Evolutionary conservation across 768 basidiomycete species (phyloP).

Genomic region (Saitozyma sp.): DNA sequence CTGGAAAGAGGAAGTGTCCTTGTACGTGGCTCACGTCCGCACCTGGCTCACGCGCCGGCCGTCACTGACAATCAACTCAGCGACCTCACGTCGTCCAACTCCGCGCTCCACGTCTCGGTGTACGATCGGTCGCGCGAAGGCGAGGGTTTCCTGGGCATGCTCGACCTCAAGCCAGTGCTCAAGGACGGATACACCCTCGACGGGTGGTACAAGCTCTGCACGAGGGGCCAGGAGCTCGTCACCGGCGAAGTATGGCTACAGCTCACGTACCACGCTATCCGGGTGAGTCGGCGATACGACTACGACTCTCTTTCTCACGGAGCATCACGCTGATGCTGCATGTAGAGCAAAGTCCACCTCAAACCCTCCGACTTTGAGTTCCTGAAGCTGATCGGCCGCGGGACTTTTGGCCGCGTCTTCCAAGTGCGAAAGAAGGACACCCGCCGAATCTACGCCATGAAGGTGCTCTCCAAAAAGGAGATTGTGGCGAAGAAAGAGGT

Average conservation of each 20-base stretch:
- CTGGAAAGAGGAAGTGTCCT: slow-evolving; percentile 98
- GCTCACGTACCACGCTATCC: slow-evolving; percentile 86
- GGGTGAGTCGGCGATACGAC: slow-evolving; percentile 60
- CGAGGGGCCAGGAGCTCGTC: slow-evolving; percentile 63
- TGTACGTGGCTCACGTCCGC: slow-evolving; percentile 66
- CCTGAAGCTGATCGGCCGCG: slow-evolving; percentile 95
- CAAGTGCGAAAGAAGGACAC: slow-evolving; percentile 98
- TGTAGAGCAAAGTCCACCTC: slow-evolving; percentile 76
- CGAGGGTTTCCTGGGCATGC: slow-evolving; percentile 83
- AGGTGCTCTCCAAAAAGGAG: slow-evolving; percentile 96
- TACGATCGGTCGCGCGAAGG: slow-evolving; percentile 82
- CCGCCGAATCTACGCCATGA: slow-evolving; percentile 99
- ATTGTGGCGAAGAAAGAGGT: slow-evolving; percentile 99
- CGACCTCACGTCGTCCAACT: slow-evolving; percentile 88
- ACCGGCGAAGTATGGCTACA: slow-evolving; percentile 93
- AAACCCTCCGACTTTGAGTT: slow-evolving; percentile 98
- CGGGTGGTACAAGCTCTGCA: slow-evolving; percentile 68
- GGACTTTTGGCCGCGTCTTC: slow-evolving; percentile 97
- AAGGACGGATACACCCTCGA: slow-evolving; percentile 93
- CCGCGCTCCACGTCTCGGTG: slow-evolving; percentile 79
- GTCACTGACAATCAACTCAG: slow-evolving; percentile 56
- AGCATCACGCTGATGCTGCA: slow-evolving; percentile 1
- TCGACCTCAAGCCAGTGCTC: slow-evolving; percentile 86
- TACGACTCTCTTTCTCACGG: neutral
- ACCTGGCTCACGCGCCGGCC: neutral